phyloP scores from a whole-genome alignment of 148 eudicot genomes.

The Camellia japonica region DNA sequence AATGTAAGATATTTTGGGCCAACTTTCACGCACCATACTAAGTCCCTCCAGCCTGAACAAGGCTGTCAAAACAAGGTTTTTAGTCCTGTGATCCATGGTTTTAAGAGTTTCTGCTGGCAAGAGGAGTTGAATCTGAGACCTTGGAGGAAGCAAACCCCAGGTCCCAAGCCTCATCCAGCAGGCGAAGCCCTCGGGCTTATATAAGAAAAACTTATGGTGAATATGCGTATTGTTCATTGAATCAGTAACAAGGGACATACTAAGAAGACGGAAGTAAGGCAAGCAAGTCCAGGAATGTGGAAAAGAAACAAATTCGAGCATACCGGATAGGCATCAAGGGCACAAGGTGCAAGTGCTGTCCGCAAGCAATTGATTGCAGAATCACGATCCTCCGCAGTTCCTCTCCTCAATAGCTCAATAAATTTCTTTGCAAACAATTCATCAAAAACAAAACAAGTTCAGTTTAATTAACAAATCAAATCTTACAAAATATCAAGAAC shows the following conservation, averaged over 20 bases:
- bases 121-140: no score
- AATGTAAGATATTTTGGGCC: no score
- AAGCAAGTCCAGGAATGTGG: background rate
- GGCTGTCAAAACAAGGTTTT: no score
- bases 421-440: conserved; percentile 56
- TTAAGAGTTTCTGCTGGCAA: no score
- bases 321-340: conserved; percentile 95
- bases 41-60: no score
- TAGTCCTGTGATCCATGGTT: no score
- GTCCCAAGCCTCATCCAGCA: no score
- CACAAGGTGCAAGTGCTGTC: conserved; percentile 83
- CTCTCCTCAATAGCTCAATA: conserved; percentile 87
- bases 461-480: conserved; percentile 6
- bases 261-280: background rate
- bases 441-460: conserved; percentile 9
- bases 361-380: conserved; percentile 71
- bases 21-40: no score
- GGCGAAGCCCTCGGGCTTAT: background rate
- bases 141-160: no score
- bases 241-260: background rate
- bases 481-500: background rate
- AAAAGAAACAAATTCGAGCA: background rate
- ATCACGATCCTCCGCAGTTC: conserved; percentile 64
- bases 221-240: background rate
- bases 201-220: background rate